These are phyloP conservation scores for Drosera spatulata DNA, from an alignment of 179 eudicot species.

Conservation along the genomic window DNA sequence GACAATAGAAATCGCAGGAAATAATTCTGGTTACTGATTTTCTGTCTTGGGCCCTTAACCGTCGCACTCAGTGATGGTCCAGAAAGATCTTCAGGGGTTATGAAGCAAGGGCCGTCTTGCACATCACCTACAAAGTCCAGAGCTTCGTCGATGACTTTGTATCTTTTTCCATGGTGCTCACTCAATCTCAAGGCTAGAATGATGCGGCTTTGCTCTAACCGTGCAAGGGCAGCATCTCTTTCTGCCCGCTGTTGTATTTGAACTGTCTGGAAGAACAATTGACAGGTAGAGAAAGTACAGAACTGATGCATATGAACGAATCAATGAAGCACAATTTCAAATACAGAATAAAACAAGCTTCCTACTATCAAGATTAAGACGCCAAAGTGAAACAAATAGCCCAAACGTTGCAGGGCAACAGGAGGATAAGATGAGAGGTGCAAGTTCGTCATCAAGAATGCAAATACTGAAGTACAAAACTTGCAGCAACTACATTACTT, in stretches of 20 bases:
- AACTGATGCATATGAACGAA: no score
- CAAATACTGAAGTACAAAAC: no score
- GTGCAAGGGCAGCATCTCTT: constrained; percentile 85
- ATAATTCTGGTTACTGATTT: constrained; percentile 32
- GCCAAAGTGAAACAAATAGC: no score
- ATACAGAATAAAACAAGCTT: no score
- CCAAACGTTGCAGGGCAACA: no score
- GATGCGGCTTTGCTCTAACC: constrained; percentile 76
- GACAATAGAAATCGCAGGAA: constrained; percentile 35
- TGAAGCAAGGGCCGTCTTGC: constrained; percentile 35
- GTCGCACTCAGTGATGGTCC: constrained; percentile 27
- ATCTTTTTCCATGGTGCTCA: constrained; percentile 76
- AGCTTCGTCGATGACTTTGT: constrained; percentile 85
- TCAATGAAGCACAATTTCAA: background rate
- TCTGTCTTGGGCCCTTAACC: constrained; percentile 14
- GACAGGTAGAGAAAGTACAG: no score
- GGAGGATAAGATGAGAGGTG: no score
- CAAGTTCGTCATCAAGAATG: no score
- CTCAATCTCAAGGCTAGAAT: constrained; percentile 70
- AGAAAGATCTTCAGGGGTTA: constrained; percentile 30
- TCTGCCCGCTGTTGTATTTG: constrained; percentile 84
- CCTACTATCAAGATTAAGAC: no score
- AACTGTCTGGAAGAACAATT: constrained; percentile 36
- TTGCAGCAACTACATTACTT: no score
- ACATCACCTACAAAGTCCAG: constrained; percentile 68